phyloP scores from a whole-genome alignment of 208 protist species.

The Trypanosomatidae sp. region DNA sequence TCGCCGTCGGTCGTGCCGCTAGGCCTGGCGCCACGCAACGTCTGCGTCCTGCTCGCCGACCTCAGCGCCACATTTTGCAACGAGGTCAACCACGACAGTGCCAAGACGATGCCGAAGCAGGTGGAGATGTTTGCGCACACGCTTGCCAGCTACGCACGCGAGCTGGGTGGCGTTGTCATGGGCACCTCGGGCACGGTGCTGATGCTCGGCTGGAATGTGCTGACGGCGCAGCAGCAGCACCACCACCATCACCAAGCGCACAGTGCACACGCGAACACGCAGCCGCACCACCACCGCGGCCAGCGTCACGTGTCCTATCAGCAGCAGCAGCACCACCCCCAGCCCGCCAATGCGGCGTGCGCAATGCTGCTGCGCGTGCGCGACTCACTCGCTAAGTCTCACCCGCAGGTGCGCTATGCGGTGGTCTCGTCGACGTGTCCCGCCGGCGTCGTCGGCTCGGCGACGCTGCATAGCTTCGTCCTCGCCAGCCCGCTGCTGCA shows the following conservation, averaged over 20 bases:
- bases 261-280: too few relatives aligned
- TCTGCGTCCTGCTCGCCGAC: neutral
- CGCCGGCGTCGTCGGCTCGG: neutral
- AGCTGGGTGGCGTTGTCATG: neutral
- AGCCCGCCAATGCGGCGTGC: neutral
- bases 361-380: neutral
- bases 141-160: neutral
- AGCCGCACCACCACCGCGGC: too few relatives aligned
- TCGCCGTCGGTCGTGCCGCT: neutral
- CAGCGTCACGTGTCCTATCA: too few relatives aligned
- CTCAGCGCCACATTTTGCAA: neutral
- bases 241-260: too few relatives aligned
- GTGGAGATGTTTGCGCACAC: neutral
- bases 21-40: neutral
- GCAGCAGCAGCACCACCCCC: too few relatives aligned
- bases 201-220: neutral
- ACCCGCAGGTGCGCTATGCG: neutral
- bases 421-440: neutral
- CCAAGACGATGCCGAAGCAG: neutral
- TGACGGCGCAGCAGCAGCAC: too few relatives aligned
- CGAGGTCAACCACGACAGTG: neutral
- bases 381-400: neutral
- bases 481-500: neutral
- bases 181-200: neutral
- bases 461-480: neutral